A percentile compares a stretch with the other conserved stretches of the same genome.
These are phyloP conservation scores for Gypsophila paniculata DNA, from an alignment of 179 eudicot species.

Conservation along the genomic window DNA sequence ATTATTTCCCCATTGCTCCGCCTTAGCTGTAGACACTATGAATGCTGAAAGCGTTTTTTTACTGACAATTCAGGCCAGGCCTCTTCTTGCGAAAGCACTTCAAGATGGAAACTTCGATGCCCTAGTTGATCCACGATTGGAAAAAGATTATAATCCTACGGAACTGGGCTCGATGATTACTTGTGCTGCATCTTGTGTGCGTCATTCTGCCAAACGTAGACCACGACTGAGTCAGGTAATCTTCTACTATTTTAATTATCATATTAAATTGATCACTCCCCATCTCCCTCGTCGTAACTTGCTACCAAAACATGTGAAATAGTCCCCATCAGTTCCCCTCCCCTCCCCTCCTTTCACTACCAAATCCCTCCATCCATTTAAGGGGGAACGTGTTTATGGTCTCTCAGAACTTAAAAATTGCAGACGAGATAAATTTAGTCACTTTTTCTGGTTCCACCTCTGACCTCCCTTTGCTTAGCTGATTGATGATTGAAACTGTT, in stretches of 20 bases:
- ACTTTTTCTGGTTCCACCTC: too few species aligned
- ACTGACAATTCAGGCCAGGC: conserved; percentile 35
- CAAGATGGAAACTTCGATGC: conserved; percentile 38
- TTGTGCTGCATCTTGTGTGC: conserved; percentile 49
- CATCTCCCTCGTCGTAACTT: too few species aligned
- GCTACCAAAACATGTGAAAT: too few species aligned
- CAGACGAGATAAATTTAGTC: too few species aligned
- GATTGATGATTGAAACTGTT: too few species aligned
- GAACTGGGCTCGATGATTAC: conserved; percentile 43
- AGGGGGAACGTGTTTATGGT: too few species aligned
- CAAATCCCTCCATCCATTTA: too few species aligned
- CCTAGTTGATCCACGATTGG: conserved; percentile 38
- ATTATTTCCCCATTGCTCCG: neutral
- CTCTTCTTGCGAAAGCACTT: conserved; percentile 37
- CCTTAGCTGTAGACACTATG: neutral
- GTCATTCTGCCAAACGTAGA: conserved; percentile 39
- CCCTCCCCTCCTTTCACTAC: too few species aligned
- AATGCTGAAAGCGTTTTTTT: neutral
- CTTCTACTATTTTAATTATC: neutral
- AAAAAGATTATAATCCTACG: conserved; percentile 24
- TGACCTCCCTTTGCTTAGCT: too few species aligned
- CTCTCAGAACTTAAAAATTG: too few species aligned
- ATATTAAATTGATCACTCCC: neutral
- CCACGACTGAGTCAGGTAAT: conserved; percentile 47
- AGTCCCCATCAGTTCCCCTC: too few species aligned